Evolutionary conservation across 2,329 filamentous ascomycete genomes (phyloP), one percentile per base, ranked within the genome.

Genomic region (Pseudogymnoascus sp.): DNA sequence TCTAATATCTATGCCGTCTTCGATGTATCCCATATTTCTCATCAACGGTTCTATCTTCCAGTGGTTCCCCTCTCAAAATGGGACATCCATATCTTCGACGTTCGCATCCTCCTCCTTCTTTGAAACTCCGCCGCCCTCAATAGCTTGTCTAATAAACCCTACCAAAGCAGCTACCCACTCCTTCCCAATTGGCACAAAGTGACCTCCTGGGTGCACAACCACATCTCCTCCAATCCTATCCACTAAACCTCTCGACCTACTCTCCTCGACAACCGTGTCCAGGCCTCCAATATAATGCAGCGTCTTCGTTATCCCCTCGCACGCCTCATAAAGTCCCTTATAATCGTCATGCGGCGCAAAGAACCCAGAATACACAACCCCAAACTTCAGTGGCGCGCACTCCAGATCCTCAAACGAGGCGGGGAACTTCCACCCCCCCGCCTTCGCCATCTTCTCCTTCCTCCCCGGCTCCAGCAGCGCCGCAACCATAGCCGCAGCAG

Each of bases 231-330:
- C 80, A 28, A 75, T 79, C 55, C 82, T 80, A 23, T 91, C 86
- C 2, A 89, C 81, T 63, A 97, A 75, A 21, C 79, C 82, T 69
- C 83, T 78, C 73, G 85, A 90, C 70, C 90, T 79, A 61, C 76
- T 75, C 78, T 97, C 93, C 33, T 92, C 90, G 0, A 97, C 93
- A 0, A 97, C 90, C 2, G 88, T 91, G 77, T 97, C 93, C 68
- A 96, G 78, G 61, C 86, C 88, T 0, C 93, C 93, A 25, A 96
- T 74, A 68, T 92, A 88, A 77, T 96, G 91, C 75, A 96, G 73
- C 65, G 89, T 85, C 0, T 91, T 90, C 64, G 93, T 96, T 65
- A 72, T 74, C 64, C 97, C 88, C 72, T 83, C 81, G 12, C 25
- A 52, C 14, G 90, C 91, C 68, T 90, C 83, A 72, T 91, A 96